Conservation (phyloP, 306 rosid species). For the Castanea crenata region DNA sequence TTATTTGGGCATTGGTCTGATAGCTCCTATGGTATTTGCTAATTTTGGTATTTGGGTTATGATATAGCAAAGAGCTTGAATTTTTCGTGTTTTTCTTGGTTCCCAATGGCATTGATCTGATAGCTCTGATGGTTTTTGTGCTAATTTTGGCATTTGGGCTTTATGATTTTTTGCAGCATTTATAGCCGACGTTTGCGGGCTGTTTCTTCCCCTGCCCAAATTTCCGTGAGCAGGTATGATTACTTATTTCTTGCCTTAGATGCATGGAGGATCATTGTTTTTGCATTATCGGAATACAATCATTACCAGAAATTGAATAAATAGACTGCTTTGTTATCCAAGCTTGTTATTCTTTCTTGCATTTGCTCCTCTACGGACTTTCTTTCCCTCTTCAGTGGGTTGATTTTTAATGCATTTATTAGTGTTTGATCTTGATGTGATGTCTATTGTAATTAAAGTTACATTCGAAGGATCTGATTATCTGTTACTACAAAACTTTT, state of each 20-base stretch:
- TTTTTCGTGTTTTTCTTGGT: neutral
- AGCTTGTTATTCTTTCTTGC: neutral
- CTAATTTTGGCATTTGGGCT: neutral
- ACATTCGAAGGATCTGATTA: neutral
- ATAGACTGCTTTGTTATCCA: neutral
- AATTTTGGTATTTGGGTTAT: no score
- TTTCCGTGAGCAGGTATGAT: slow-evolving; percentile 30
- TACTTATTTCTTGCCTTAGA: neutral
- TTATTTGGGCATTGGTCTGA: no score
- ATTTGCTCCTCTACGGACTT: neutral
- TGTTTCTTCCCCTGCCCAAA: slow-evolving; percentile 28
- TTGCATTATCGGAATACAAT: neutral
- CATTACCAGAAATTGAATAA: neutral
- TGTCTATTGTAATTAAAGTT: neutral
- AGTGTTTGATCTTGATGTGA: neutral
- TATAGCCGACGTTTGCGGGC: slow-evolving; percentile 35
- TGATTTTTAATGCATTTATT: neutral
- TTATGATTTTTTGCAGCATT: slow-evolving; percentile 24
- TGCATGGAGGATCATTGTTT: neutral
- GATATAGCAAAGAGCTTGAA: neutral
- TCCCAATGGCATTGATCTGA: neutral
- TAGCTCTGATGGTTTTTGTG: neutral
- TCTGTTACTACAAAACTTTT: neutral
- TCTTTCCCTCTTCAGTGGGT: neutral
- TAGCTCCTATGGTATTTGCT: no score